Conservation (phyloP, 352 stramenopile species). For the Phytophthora ohioensis region DNA sequence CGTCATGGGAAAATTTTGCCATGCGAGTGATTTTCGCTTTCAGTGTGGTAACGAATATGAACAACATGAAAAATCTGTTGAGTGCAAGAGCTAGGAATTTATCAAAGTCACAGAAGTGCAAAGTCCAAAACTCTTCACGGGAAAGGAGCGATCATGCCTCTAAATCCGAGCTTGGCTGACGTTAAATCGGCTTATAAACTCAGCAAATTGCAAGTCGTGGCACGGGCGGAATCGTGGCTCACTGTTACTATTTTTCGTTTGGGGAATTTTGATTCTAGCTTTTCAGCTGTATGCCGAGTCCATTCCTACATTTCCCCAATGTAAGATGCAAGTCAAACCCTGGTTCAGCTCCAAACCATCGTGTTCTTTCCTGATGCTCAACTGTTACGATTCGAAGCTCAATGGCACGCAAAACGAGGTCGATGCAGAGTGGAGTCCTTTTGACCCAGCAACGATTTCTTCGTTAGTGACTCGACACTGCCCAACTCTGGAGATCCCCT, state of each 20-base stretch:
- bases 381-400: slow-evolving; percentile 25
- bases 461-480: slow-evolving; percentile 55
- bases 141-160: neutral
- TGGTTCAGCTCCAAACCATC: slow-evolving; percentile 33
- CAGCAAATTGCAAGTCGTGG: neutral
- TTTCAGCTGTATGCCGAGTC: slow-evolving; percentile 30
- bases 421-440: slow-evolving; percentile 14
- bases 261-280: slow-evolving; percentile 31
- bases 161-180: neutral
- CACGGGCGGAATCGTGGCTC: neutral
- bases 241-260: slow-evolving; percentile 25
- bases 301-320: slow-evolving; percentile 3
- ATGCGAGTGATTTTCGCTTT: slow-evolving; percentile 50
- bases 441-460: slow-evolving; percentile 20
- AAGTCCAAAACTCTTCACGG: neutral
- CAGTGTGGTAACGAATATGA: slow-evolving; percentile 41
- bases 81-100: neutral
- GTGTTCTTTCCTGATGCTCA: slow-evolving; percentile 38
- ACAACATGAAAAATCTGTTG: slow-evolving; percentile 45
- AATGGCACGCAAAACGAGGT: slow-evolving; percentile 24
- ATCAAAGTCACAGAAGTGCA: neutral
- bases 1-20: slow-evolving; percentile 44
- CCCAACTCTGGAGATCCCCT: slow-evolving; percentile 38
- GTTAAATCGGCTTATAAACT: neutral
- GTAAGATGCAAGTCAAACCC: slow-evolving; percentile 38